Evolutionary conservation across 2,329 filamentous ascomycete species (phyloP), one percentile per base, ranked within the genome.

Genomic region (Davidsoniella australis): DNA sequence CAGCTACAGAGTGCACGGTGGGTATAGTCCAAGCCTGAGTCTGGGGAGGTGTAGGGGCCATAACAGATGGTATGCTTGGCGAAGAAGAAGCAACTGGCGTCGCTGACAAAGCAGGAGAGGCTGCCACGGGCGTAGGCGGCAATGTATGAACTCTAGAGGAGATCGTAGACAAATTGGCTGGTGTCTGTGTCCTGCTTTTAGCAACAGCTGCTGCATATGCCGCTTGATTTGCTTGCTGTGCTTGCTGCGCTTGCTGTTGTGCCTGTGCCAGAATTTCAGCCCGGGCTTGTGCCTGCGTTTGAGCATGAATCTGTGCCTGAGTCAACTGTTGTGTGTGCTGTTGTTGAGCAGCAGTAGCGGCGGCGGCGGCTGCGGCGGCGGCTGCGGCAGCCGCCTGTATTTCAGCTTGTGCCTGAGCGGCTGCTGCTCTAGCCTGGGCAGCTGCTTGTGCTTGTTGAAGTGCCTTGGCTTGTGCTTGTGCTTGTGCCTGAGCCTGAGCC

Each of bases 371-470:
- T 26, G 37, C n/a, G 17, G 14, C n/a, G 16, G 43, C 20, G 3
- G 36, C 38, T 17, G 40, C 4, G 20, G 26, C 23, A 29, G 45
- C 38, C 24, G 36, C 24, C 20, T 47, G 49, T 26, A 37, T 41
- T 40, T 45, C 40, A 23, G 42, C 24, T 10, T 41, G 40, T 9
- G 48, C 33, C 14, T 18, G 23, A 39, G 48, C 48, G 23, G 56
- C 50, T 16, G 51, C 48, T 17, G 47, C 24, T 24, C 48, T 48
- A 18, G 42, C 43, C 41, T 49, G 41, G 7, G 53, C 46, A 9
- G 58, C 56, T 18, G 53, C 49, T 23, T 56, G 56, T 2, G 53
- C 54, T 41, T 57, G 57, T 40, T 23, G 20, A 23, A 58, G 57
- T 42, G 56, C 55, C 10, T 55, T 48, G 53, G 40, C 53, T 48